Percentiles rank a stretch among this genome's conserved stretches.
Evolutionary conservation across 2,329 filamentous ascomycete species (phyloP).

Genomic region (Nemania sp.): DNA sequence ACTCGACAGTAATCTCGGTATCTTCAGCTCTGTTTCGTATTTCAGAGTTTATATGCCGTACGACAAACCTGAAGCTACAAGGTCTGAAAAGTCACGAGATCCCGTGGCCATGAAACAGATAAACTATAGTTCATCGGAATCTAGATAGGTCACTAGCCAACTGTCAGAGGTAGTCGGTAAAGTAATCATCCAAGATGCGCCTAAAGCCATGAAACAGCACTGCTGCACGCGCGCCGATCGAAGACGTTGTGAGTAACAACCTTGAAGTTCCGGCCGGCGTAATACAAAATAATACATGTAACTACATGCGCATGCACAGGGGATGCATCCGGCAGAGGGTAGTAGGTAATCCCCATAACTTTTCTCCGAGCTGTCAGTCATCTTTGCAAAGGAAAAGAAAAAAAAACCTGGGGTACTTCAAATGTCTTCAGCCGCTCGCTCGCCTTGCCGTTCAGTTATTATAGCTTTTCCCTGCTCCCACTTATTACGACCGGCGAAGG

Average conservation of each 20-base stretch:
- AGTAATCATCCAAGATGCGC: background rate
- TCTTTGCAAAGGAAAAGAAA: too few relatives aligned
- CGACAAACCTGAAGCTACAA: background rate
- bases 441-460: constrained; percentile 18
- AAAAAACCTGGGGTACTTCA: constrained; percentile 15
- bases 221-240: background rate
- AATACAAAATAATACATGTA: too few relatives aligned
- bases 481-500: background rate
- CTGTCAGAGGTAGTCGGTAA: background rate
- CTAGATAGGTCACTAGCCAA: background rate
- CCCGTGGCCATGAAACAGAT: background rate
- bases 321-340: background rate
- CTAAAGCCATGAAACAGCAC: background rate
- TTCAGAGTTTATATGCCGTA: background rate
- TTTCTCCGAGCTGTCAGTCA: constrained; percentile 4
- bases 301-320: background rate
- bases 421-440: constrained; percentile 5
- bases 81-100: background rate
- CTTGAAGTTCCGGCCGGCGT: background rate
- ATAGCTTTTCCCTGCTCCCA: background rate
- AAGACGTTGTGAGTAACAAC: background rate
- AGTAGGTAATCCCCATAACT: constrained; percentile 18
- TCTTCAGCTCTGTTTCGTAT: constrained; percentile 15
- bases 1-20: constrained; percentile 17
- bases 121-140: background rate